Base-by-base conservation (phyloP, 192 early-diverging fungal species). In the Mortierella alpina region DNA sequence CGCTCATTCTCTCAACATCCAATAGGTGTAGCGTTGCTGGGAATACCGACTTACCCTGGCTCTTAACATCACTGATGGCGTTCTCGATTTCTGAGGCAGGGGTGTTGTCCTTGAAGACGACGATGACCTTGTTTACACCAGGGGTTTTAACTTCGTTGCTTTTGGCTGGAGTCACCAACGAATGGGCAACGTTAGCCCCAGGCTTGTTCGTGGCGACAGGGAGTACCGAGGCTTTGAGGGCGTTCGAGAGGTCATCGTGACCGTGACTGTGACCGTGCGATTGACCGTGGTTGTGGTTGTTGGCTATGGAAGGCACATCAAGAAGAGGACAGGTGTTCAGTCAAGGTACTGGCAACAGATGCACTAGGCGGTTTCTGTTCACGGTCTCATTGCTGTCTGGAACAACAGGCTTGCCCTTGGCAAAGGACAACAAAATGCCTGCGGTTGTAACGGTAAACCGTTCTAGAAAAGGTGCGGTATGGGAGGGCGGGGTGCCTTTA, bases 41-140 rank as follows among this genome's bases (percentile, higher is more conserved):
- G 31, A 47, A 63, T 15, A 55, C n/a, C 48, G 6, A 14, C 48
- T 41, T 69, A 74, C 80, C 80, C 51, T 82, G 40, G 20, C 50
- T 39, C 41, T 68, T 49, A 18, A 75, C 47, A 8, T 71, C 68
- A 18, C 66, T 58, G 17, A 53, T 62, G 8, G 71, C 68, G 42
- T 45, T 23, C 2, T 75, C 62, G 20, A 82, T 83, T 15, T 83
- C 82, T 3, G 60, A 59, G 12, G 61, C 39, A 48, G 85, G 76
- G 56, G 90, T 90, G 14, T 68, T 84, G 2, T 54, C 57, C 79
- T 91, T 91, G 84, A 89, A 91, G 58, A 85, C 70, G 50, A 91
- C 85, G 68, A 91, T 87, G 68, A 70, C 67, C 62, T 65, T 66
- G 57, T 54, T 71, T 18, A 41, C 11, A 18, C n/a, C 40, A 41